Evolutionary conservation across 2,329 filamentous ascomycete genomes (phyloP), one percentile per base, ranked within the genome.

Genomic region (Monosporascus sp.): DNA sequence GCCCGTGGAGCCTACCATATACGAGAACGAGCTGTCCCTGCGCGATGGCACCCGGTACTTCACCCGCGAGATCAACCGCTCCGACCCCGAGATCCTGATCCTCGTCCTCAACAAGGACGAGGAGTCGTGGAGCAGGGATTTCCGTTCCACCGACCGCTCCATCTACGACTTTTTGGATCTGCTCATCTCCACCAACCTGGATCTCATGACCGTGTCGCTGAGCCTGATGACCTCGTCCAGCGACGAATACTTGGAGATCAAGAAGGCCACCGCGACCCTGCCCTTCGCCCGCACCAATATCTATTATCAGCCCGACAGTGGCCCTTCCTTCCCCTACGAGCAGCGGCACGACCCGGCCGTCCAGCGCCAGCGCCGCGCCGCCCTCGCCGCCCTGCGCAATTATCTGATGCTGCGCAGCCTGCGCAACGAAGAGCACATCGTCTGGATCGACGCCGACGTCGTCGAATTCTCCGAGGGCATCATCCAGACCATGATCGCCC

Each of bases 401-500:
- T 65, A 68, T 50, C 62, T 70, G 3, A 69, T 68, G 64, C 53
- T 64, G 24, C 59, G 62, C 22, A 58, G 57, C 3, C 50, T 70
- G 37, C 54, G 59, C 27, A 66, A 68, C 34, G 67, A 70, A 53
- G 41, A 60, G 46, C 68, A 70, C 50, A 55, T 71, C 22, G 47
- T 71, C 25, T 71, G 68, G 69, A 49, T 70, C 7, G 69, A 71
- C 49, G 64, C 68, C n/a, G 69, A 71, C 53, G 61, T 71, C 22
- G 68, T 66, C 27, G 65, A 67, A 48, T 55, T 70, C 9, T 69
- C 68, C 0, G 38, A 52, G 2, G 62, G 61, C 1, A 57, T 71
- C 41, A 56, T 71, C 20, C 63, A 67, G 57, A 59, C 57, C 27
- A 70, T 71, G 63, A 54, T 67, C 24, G 51, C 49, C 1, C 65